Conservation (phyloP, 805 yeast genomes). For the Kuraishia molischiana region DNA sequence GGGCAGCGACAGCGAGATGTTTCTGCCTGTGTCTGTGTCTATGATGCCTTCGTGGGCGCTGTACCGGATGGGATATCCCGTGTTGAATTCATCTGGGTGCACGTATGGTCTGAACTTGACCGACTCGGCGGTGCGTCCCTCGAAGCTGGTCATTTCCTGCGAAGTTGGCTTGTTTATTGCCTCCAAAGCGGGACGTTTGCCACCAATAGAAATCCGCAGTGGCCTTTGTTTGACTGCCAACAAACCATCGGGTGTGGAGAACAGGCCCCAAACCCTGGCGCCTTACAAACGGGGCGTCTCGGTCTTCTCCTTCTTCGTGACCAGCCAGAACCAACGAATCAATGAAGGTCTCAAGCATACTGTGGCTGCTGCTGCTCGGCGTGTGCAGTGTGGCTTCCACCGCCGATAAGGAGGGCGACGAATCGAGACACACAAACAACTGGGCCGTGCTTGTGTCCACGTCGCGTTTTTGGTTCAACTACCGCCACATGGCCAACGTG, state of each 20-base stretch:
- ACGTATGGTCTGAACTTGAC: constrained; percentile 19
- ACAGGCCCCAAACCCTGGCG: no score
- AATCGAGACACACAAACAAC: constrained; percentile 39
- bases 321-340: not conserved
- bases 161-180: no score
- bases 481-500: constrained; percentile 95
- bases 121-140: not conserved
- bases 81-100: constrained; percentile 19
- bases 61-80: constrained; percentile 23
- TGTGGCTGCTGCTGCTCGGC: no score
- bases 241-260: no score
- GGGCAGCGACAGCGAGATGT: constrained; percentile 22
- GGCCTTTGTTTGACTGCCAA: no score
- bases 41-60: constrained; percentile 22
- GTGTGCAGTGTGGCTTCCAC: no score
- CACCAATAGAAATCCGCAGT: no score
- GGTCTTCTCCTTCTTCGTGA: not conserved
- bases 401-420: no score
- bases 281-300: not conserved
- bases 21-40: constrained; percentile 21
- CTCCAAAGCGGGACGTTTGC: no score
- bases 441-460: constrained; percentile 93
- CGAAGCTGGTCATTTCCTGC: not conserved
- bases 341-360: not conserved
- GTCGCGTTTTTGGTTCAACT: constrained; percentile 96